These are phyloP conservation scores for Baorangia bicolor DNA, from an alignment of 768 basidiomycete genomes.

Conservation along the genomic window DNA sequence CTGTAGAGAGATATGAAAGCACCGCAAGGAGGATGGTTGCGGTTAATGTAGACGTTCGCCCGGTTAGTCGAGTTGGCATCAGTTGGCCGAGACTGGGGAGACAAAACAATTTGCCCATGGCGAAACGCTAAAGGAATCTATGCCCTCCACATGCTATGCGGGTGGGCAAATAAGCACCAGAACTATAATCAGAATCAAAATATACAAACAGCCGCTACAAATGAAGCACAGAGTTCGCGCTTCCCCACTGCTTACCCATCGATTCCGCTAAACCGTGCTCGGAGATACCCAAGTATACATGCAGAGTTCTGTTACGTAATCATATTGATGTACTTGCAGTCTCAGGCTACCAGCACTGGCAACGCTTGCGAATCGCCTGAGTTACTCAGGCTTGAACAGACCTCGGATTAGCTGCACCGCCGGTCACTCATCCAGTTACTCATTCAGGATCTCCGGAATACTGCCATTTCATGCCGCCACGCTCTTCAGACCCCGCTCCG, in stretches of 20 bases:
- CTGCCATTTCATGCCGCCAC: constrained; percentile 20
- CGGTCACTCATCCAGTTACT: constrained; percentile 7
- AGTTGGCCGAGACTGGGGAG: not conserved
- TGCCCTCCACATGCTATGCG: not conserved
- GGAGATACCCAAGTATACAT: not conserved
- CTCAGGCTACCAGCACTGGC: not conserved
- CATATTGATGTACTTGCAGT: not conserved
- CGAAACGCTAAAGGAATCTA: not conserved
- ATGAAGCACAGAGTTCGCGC: not conserved
- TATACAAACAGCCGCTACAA: not conserved
- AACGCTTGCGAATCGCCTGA: constrained; percentile 2
- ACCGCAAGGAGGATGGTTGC: not conserved
- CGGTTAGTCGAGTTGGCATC: not conserved
- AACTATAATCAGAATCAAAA: not conserved
- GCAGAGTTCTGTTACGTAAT: constrained; percentile 17
- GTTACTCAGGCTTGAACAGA: constrained; percentile 1
- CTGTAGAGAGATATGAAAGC: constrained; percentile 14
- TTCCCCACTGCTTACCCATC: not conserved
- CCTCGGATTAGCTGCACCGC: constrained; percentile 10
- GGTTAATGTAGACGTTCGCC: not conserved
- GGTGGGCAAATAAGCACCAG: not conserved
- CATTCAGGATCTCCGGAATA: constrained; percentile 15
- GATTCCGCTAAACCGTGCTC: not conserved
- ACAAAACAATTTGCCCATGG: not conserved
- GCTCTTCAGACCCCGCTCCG: constrained; percentile 27